phyloP scores from a whole-genome alignment of 441 rosid genomes.

The Erysimum cheiri region DNA sequence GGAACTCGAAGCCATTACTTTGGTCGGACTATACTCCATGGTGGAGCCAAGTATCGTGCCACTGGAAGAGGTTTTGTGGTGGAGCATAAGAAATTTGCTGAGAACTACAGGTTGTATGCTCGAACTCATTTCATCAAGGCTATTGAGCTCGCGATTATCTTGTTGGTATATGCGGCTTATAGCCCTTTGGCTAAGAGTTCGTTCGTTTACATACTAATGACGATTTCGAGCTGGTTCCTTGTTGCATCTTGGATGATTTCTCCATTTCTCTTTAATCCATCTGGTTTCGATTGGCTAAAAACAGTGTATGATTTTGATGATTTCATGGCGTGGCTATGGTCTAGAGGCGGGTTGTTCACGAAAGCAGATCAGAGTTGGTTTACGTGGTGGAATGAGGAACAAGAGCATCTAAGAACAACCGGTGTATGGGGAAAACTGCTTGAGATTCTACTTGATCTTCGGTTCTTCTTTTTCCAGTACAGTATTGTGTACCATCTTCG shows the following conservation, averaged over 20 bases:
- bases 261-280: slow-evolving; percentile 71
- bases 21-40: slow-evolving; percentile 73
- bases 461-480: slow-evolving; percentile 74
- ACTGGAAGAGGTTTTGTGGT: slow-evolving; percentile 78
- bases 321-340: slow-evolving; percentile 67
- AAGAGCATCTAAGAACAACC: slow-evolving; percentile 66
- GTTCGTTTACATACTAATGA: slow-evolving; percentile 59
- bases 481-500: slow-evolving; percentile 62
- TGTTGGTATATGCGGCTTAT: slow-evolving; percentile 63
- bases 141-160: slow-evolving; percentile 64
- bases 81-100: slow-evolving; percentile 65
- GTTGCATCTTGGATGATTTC: slow-evolving; percentile 68
- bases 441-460: slow-evolving; percentile 68
- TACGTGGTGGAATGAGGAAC: slow-evolving; percentile 79
- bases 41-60: slow-evolving; percentile 74
- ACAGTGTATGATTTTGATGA: slow-evolving; percentile 68
- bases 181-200: slow-evolving; percentile 58
- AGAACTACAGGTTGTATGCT: slow-evolving; percentile 67
- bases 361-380: slow-evolving; percentile 72
- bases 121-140: slow-evolving; percentile 76
- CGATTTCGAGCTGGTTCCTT: slow-evolving; percentile 70
- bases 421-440: slow-evolving; percentile 70
- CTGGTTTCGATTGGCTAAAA: slow-evolving; percentile 78
- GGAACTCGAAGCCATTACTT: slow-evolving; percentile 71
- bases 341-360: slow-evolving; percentile 49